Evolutionary conservation across 2,329 filamentous ascomycete species (phyloP).

Genomic region (Trichoderma semiorbis): DNA sequence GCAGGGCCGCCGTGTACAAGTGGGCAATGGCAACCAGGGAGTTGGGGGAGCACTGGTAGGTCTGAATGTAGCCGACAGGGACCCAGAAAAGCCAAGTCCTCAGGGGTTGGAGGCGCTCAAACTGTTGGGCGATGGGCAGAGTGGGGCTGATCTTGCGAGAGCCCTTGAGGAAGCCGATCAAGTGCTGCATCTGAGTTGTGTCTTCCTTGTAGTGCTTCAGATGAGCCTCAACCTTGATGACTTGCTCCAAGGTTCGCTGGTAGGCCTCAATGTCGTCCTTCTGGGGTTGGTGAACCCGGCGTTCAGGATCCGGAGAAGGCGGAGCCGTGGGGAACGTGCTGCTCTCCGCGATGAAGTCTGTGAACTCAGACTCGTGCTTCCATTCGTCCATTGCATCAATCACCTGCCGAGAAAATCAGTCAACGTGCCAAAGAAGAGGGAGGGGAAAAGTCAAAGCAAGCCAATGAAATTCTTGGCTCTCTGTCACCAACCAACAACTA

Average conservation of each 20-base stretch:
- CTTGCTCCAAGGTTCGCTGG: conserved; percentile 62
- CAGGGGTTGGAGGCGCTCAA: conserved; percentile 82
- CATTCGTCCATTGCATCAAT: conserved; percentile 87
- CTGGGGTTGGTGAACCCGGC: conserved; percentile 58
- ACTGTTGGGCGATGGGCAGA: conserved; percentile 76
- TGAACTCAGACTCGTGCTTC: conserved; percentile 86
- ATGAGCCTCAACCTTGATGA: conserved; percentile 65
- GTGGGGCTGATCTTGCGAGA: conserved; percentile 67
- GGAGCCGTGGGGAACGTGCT: conserved; percentile 68
- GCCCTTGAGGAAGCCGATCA: conserved; percentile 69
- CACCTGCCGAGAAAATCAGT: conserved; percentile 51
- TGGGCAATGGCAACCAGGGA: conserved; percentile 83
- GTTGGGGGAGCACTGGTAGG: conserved; percentile 69
- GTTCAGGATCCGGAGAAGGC: conserved; percentile 58
- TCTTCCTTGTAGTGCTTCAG: conserved; percentile 68
- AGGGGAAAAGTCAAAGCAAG: neutral
- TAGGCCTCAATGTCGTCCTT: conserved; percentile 70
- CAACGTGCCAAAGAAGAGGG: neutral
- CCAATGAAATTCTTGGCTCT: neutral
- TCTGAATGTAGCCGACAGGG: conserved; percentile 77
- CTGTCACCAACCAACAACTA: neutral
- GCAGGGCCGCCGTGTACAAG: conserved; percentile 83
- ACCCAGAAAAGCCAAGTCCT: conserved; percentile 96
- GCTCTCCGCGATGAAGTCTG: conserved; percentile 76
- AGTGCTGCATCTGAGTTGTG: conserved; percentile 62